A percentile compares a stretch with the other conserved stretches of the same genome.
Conservation (phyloP, 306 rosid genomes). For the Quercus aquifolioides region DNA sequence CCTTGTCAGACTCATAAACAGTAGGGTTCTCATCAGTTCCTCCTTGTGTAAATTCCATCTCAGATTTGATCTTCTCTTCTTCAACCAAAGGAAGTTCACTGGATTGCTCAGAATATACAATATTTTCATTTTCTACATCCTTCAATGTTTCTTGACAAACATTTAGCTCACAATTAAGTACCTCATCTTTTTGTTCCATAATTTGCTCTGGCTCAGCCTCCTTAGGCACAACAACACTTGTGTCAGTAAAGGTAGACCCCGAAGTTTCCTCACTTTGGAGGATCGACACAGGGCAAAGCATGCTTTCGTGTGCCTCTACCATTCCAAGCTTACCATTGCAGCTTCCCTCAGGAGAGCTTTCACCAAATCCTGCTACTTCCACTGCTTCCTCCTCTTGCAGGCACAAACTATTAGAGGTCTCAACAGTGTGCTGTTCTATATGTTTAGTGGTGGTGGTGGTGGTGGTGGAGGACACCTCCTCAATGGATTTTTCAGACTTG, state of each 20-base stretch:
- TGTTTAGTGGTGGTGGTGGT: not conserved
- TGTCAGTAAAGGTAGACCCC: not conserved
- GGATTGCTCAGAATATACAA: not conserved
- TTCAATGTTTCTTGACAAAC: not conserved
- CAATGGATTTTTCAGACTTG: constrained; percentile 23
- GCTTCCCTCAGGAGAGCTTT: constrained; percentile 5
- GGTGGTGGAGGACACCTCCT: not conserved
- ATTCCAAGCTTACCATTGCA: not conserved
- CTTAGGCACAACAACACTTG: not conserved
- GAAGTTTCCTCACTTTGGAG: not conserved
- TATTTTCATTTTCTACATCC: not conserved
- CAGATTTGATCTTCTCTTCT: not conserved
- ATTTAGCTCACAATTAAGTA: not conserved
- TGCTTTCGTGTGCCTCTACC: not conserved
- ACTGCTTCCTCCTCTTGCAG: constrained; percentile 19
- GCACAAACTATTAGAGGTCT: not conserved
- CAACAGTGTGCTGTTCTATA: constrained; percentile 2
- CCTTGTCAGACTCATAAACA: not conserved
- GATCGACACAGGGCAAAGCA: not conserved
- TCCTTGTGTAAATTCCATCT: not conserved
- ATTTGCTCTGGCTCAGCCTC: not conserved
- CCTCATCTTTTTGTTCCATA: not conserved
- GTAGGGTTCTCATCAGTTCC: not conserved
- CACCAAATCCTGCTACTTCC: not conserved
- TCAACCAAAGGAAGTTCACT: not conserved